phyloP scores from a whole-genome alignment of 2,329 filamentous ascomycete genomes.

The Karstenula rhodostoma region DNA sequence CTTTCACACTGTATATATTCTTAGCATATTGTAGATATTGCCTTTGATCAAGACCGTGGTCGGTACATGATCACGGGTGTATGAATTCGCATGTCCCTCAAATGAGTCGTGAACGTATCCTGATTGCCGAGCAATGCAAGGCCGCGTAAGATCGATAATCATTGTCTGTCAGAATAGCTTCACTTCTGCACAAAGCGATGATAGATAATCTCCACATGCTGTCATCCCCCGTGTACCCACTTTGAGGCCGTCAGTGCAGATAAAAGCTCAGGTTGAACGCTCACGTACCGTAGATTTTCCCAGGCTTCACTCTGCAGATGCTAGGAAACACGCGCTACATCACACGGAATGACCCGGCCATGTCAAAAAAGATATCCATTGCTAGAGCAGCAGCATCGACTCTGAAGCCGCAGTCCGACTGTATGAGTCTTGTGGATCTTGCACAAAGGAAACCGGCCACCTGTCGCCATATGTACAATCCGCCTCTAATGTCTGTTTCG shows the following conservation, averaged over 20 bases:
- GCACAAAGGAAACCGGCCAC: slow-evolving; percentile 21
- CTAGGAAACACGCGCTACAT: not conserved
- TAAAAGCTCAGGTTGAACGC: not conserved
- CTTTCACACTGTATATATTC: slow-evolving; percentile 8
- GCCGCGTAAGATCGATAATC: no score
- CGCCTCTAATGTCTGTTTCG: not conserved
- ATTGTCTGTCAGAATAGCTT: no score
- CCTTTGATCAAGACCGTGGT: not conserved
- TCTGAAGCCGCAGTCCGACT: slow-evolving; percentile 20
- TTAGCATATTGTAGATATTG: not conserved
- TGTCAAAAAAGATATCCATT: slow-evolving; percentile 17
- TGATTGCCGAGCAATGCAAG: not conserved
- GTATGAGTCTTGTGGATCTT: slow-evolving; percentile 20
- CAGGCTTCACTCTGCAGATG: not conserved
- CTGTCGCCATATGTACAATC: slow-evolving; percentile 26
- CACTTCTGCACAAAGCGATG: no score
- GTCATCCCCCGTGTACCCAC: not conserved
- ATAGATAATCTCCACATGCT: no score
- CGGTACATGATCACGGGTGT: not conserved
- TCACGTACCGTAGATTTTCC: not conserved
- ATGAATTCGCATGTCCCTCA: not conserved
- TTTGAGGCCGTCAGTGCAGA: not conserved
- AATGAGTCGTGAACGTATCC: not conserved
- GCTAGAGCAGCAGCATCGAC: slow-evolving; percentile 16
- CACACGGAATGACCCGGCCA: not conserved